Evolutionary conservation across 2,329 filamentous ascomycete species (phyloP), one percentile per base, ranked within the genome.

Genomic region (Neofusicoccum ribis): DNA sequence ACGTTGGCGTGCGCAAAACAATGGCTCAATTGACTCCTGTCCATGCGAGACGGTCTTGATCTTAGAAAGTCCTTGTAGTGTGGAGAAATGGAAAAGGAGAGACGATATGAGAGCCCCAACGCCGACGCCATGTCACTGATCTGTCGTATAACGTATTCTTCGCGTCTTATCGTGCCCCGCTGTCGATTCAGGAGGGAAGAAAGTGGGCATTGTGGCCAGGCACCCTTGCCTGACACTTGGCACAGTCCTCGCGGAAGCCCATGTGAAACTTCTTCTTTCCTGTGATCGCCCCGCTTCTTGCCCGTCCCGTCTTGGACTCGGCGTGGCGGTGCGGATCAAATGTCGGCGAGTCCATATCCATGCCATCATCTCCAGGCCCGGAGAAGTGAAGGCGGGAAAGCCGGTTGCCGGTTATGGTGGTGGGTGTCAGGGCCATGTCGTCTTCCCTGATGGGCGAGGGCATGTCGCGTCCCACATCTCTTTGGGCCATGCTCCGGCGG

Each of bases 191-290:
- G 7, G 54, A 54, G 11, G 74, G 69, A 17, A 81, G 66, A 66
- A 82, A 82, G 68, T 83, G 81, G 64, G 80, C 81, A 73, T 82
- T 82, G 65, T 84, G 81, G 0, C 82, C 82, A 1, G 81, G 81
- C n/a, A 83, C 78, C 63, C 77, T 72, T 67, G 76, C 72, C 63
- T 75, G 73, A 68, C 82, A 84, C 70, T 83, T 83, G 52, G 82
- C 79, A 68, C 82, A 84, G 67, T 84, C 81, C 11, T 81, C 77
- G 34, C 81, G 72, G 67, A 79, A 84, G 14, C 82, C 82, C 78
- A 84, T 82, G 67, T 78, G 78, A 65, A 82, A 78, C 44, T 78
- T 72, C 27, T 74, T 78, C 64, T 76, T 75, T 52, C 73, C 73
- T 7, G 72, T 75, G 49, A 78, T 68, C 15, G 77, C 77, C 47